phyloP scores from a whole-genome alignment of 2,329 filamentous ascomycete species.

The Botrytis fabae region DNA sequence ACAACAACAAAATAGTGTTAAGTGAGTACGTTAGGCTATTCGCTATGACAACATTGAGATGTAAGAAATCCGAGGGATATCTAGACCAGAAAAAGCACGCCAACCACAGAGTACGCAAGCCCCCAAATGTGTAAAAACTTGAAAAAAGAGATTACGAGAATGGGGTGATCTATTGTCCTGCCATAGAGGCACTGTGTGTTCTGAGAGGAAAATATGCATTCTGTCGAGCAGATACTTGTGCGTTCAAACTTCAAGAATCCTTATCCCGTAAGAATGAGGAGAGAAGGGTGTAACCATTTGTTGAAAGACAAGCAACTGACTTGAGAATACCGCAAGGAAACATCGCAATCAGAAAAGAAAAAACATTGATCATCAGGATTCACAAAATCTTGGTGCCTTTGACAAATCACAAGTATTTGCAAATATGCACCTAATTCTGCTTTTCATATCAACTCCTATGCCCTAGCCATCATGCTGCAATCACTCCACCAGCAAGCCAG shows the following conservation, averaged over 20 bases:
- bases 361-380: slow-evolving; percentile 42
- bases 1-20: slow-evolving; percentile 15
- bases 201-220: slow-evolving; percentile 36
- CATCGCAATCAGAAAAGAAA: slow-evolving; percentile 41
- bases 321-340: slow-evolving; percentile 26
- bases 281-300: slow-evolving; percentile 25
- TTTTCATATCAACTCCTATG: slow-evolving; percentile 43
- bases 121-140: slow-evolving; percentile 34
- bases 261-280: slow-evolving; percentile 33
- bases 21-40: slow-evolving; percentile 19
- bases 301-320: slow-evolving; percentile 28
- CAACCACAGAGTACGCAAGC: slow-evolving; percentile 32
- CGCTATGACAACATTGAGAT: slow-evolving; percentile 20
- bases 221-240: slow-evolving; percentile 36
- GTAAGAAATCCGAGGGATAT: slow-evolving; percentile 33
- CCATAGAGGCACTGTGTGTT: slow-evolving; percentile 37
- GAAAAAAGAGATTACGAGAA: slow-evolving; percentile 28
- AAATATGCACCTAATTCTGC: slow-evolving; percentile 39
- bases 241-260: slow-evolving; percentile 35
- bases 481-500: slow-evolving; percentile 40
- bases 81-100: slow-evolving; percentile 36
- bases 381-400: slow-evolving; percentile 42
- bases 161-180: slow-evolving; percentile 34
- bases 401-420: slow-evolving; percentile 39
- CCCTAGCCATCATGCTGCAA: slow-evolving; percentile 40